These are phyloP conservation scores for Diaporthe citriasiana DNA, from an alignment of 2,329 filamentous ascomycete species.

Conservation along the genomic window DNA sequence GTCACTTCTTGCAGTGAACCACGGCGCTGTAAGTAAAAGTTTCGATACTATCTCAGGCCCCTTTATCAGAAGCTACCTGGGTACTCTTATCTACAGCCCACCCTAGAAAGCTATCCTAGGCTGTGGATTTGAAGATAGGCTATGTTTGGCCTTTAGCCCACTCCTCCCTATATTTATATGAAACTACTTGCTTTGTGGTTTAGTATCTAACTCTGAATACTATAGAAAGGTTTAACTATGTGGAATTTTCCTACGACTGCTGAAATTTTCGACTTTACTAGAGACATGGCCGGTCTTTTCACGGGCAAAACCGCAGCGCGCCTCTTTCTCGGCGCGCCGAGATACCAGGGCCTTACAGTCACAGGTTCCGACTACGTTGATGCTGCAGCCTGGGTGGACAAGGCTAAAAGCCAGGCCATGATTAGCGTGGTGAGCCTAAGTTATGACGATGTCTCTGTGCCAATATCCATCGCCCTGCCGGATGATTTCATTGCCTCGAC, in stretches of 20 bases:
- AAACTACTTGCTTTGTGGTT: no score
- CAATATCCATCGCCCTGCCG: slow-evolving; percentile 37
- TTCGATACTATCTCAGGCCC: no score
- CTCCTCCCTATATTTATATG: no score
- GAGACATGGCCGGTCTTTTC: slow-evolving; percentile 56
- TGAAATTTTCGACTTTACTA: slow-evolving; percentile 53
- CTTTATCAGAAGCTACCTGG: no score
- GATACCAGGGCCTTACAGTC: slow-evolving; percentile 46
- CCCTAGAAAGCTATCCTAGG: no score
- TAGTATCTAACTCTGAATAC: no score
- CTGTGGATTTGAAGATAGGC: no score
- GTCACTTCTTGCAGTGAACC: slow-evolving; percentile 62
- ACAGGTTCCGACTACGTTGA: slow-evolving; percentile 50
- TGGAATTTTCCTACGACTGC: slow-evolving; percentile 62
- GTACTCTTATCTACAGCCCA: no score
- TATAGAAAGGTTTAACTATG: slow-evolving; percentile 59
- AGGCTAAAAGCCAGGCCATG: slow-evolving; percentile 39
- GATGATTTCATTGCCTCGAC: slow-evolving; percentile 19
- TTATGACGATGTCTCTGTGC: slow-evolving; percentile 32
- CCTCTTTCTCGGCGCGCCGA: slow-evolving; percentile 55
- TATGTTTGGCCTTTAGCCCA: no score
- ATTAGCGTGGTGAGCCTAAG: slow-evolving; percentile 43
- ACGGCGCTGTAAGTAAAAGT: slow-evolving; percentile 52
- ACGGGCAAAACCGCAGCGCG: slow-evolving; percentile 49
- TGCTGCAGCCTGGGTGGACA: slow-evolving; percentile 57